Evolutionary conservation across 306 rosid species (phyloP).

Genomic region (Dalbergia cochinchinensis): DNA sequence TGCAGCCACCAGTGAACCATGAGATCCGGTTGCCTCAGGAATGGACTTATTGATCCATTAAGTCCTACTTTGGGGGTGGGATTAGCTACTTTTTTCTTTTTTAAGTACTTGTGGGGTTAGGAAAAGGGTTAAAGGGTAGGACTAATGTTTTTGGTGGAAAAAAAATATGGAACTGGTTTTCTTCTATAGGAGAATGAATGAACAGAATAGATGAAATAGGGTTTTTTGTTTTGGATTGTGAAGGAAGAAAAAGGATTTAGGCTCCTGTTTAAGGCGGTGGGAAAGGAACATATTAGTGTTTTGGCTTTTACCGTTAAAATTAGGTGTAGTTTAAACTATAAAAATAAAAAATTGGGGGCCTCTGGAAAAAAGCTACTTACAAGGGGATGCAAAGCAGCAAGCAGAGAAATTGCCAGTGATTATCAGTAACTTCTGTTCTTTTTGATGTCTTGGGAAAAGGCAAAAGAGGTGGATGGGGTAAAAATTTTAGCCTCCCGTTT

Average conservation of each 20-base stretch:
- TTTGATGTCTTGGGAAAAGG: constrained; percentile 3
- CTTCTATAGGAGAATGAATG: background rate
- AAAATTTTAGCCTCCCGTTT: background rate
- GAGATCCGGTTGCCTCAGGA: constrained; percentile 81
- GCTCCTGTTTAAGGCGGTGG: background rate
- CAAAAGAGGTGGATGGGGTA: constrained; percentile 1
- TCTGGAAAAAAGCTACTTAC: background rate
- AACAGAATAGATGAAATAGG: constrained; percentile 25
- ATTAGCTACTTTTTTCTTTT: background rate
- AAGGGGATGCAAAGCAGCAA: background rate
- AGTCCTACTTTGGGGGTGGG: background rate
- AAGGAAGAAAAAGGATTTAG: background rate
- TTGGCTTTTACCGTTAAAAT: background rate
- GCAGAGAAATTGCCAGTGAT: background rate
- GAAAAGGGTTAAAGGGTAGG: background rate
- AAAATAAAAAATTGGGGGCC: background rate
- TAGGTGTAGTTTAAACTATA: background rate
- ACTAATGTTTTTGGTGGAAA: background rate
- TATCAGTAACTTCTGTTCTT: constrained; percentile 36
- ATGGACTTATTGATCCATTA: constrained; percentile 66
- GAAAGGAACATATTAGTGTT: background rate
- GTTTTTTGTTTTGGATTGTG: constrained; percentile 25
- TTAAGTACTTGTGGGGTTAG: background rate
- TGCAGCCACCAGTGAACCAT: constrained; percentile 48
- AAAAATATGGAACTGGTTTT: background rate